Percentiles rank a stretch among this genome's conserved stretches.
Evolutionary conservation across 495 filamentous ascomycete genomes (phyloP).

Genomic region (Xanthoparmelia taractica): DNA sequence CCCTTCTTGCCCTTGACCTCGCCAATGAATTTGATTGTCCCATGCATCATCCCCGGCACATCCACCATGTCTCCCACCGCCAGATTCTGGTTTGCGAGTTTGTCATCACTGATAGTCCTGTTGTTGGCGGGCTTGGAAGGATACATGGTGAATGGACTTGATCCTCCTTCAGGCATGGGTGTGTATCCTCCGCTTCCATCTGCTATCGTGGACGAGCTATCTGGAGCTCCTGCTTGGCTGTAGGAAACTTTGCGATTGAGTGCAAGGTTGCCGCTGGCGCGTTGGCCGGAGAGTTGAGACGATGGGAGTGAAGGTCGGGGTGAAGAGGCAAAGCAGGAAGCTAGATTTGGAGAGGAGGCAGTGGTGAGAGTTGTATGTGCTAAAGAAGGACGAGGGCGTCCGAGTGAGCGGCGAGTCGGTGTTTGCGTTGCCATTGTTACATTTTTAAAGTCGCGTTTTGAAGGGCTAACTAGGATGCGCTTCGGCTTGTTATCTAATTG

Average conservation of each 20-base stretch:
- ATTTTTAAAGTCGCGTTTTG: constrained; percentile 5
- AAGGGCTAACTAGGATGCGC: not conserved
- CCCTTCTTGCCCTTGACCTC: constrained; percentile 82
- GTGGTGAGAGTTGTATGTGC: constrained; percentile 41
- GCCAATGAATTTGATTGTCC: constrained; percentile 83
- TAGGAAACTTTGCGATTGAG: constrained; percentile 60
- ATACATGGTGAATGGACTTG: constrained; percentile 23
- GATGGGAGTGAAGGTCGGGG: constrained; percentile 25
- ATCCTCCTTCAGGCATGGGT: constrained; percentile 40
- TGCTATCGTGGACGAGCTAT: constrained; percentile 50
- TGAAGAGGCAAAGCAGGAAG: constrained; percentile 39
- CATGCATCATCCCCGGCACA: constrained; percentile 90
- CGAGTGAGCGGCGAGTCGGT: constrained; percentile 36
- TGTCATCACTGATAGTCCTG: constrained; percentile 21
- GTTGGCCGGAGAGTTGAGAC: constrained; percentile 30
- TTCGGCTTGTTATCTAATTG: not conserved
- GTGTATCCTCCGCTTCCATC: constrained; percentile 55
- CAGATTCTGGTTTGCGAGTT: constrained; percentile 19
- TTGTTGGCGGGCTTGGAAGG: constrained; percentile 14
- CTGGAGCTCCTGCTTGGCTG: constrained; percentile 48
- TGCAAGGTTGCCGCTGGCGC: constrained; percentile 36
- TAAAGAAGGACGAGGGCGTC: constrained; percentile 36
- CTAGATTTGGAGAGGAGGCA: constrained; percentile 52
- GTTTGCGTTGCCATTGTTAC: constrained; percentile 26
- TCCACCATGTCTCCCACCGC: constrained; percentile 81